These are phyloP conservation scores for Trametes villosa DNA, from an alignment of 768 basidiomycete genomes.

Conservation along the genomic window DNA sequence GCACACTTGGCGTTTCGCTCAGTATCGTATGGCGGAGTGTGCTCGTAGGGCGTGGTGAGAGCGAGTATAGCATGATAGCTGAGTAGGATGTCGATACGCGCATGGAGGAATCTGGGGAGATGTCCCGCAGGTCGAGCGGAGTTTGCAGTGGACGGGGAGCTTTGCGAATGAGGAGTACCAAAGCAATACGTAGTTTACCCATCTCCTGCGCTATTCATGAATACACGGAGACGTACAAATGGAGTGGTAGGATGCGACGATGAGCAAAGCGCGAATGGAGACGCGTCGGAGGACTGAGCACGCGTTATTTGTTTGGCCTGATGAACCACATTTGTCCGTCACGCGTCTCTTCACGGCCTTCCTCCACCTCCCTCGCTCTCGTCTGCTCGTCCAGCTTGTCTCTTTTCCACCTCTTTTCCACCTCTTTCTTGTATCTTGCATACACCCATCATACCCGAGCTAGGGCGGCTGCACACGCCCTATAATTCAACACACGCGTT, in stretches of 20 bases:
- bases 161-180: too few species aligned
- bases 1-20: too few species aligned
- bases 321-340: constrained; percentile 23
- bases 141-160: too few species aligned
- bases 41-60: too few species aligned
- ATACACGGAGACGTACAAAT: too few species aligned
- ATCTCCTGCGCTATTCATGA: too few species aligned
- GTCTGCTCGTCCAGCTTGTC: constrained; percentile 4
- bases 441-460: constrained; percentile 12
- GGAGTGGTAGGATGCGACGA: neutral
- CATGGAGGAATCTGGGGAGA: too few species aligned
- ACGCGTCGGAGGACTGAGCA: constrained; percentile 13
- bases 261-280: neutral
- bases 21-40: too few species aligned
- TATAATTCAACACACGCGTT: constrained; percentile 8
- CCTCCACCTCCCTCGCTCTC: constrained; percentile 2
- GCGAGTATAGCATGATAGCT: too few species aligned
- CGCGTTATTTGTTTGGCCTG: constrained; percentile 27
- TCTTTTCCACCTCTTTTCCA: constrained; percentile 1
- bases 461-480: constrained; percentile 10
- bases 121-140: too few species aligned
- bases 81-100: too few species aligned
- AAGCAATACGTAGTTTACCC: neutral
- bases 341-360: constrained; percentile 21
- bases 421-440: constrained; percentile 23